Evolutionary conservation across 2,329 filamentous ascomycete genomes (phyloP).

Genomic region (Clathrospora elynae): DNA sequence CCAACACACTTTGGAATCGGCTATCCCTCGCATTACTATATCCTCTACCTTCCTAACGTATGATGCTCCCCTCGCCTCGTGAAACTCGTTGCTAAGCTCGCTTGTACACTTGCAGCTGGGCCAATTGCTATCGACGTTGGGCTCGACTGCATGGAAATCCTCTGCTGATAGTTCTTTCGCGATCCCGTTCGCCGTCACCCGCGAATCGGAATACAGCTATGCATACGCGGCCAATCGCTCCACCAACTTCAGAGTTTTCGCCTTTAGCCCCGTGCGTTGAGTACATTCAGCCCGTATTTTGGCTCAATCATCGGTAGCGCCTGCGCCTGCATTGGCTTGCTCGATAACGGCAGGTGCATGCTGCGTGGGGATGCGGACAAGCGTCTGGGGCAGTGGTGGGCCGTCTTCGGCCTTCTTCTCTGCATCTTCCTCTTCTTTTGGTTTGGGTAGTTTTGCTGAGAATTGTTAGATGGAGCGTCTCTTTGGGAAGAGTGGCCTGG

Average conservation of each 20-base stretch:
- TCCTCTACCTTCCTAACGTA: background rate
- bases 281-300: no score
- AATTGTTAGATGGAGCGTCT: slow-evolving; percentile 17
- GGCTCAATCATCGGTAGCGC: slow-evolving; percentile 39
- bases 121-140: slow-evolving; percentile 14
- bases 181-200: slow-evolving; percentile 5
- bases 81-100: slow-evolving; percentile 1
- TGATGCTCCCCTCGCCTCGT: background rate
- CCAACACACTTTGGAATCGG: background rate
- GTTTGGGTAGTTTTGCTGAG: slow-evolving; percentile 71
- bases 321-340: slow-evolving; percentile 40
- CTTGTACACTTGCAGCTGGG: slow-evolving; percentile 8
- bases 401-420: slow-evolving; percentile 49
- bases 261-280: no score
- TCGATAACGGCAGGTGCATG: slow-evolving; percentile 56
- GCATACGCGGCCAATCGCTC: slow-evolving; percentile 7
- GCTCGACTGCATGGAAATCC: slow-evolving; percentile 16
- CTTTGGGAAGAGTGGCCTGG: slow-evolving; percentile 17
- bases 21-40: background rate
- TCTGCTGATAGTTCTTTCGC: slow-evolving; percentile 1
- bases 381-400: slow-evolving; percentile 73
- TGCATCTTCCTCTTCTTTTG: slow-evolving; percentile 55
- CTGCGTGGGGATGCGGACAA: slow-evolving; percentile 83
- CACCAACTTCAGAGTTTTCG: no score
- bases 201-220: slow-evolving; percentile 14